Conservation (phyloP, 495 filamentous ascomycete species). For the Bombardia bombarda region DNA sequence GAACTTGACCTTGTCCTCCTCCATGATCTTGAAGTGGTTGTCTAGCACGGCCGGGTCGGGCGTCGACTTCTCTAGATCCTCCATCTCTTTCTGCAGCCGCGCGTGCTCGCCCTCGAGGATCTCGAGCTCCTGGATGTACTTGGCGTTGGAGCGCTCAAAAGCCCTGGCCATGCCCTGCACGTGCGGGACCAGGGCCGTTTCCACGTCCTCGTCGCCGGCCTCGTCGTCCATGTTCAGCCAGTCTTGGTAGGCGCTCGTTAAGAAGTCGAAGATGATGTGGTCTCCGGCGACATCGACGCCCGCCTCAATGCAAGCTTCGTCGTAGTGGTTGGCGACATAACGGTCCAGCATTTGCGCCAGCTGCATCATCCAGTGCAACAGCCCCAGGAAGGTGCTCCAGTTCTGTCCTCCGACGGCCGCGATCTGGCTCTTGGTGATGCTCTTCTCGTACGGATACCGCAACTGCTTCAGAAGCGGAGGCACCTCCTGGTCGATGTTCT, state of each 20-base stretch:
- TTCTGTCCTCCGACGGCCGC: constrained; percentile 91
- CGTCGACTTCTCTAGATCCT: constrained; percentile 75
- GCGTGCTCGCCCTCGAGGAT: constrained; percentile 78
- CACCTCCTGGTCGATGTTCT: constrained; percentile 88
- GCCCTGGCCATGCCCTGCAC: constrained; percentile 80
- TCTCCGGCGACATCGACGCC: constrained; percentile 83
- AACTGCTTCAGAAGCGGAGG: constrained; percentile 84
- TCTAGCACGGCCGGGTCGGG: constrained; percentile 77
- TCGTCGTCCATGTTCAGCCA: constrained; percentile 88
- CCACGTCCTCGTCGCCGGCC: constrained; percentile 72
- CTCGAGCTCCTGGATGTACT: constrained; percentile 72
- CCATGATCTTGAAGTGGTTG: constrained; percentile 75
- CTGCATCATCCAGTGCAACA: constrained; percentile 99
- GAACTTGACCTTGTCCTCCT: constrained; percentile 87
- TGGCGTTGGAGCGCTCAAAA: constrained; percentile 77
- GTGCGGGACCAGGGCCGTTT: constrained; percentile 67
- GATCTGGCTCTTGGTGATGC: constrained; percentile 91
- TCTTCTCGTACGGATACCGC: constrained; percentile 88
- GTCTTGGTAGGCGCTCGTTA: constrained; percentile 80
- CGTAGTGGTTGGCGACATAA: constrained; percentile 66
- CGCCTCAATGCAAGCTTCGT: constrained; percentile 75
- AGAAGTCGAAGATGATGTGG: constrained; percentile 86
- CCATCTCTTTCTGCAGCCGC: constrained; percentile 69
- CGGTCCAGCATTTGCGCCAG: constrained; percentile 83
- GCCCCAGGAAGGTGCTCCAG: constrained; percentile 86